phyloP scores from a whole-genome alignment of 1,139 yeast genomes.

The Hyphopichia fennica region DNA sequence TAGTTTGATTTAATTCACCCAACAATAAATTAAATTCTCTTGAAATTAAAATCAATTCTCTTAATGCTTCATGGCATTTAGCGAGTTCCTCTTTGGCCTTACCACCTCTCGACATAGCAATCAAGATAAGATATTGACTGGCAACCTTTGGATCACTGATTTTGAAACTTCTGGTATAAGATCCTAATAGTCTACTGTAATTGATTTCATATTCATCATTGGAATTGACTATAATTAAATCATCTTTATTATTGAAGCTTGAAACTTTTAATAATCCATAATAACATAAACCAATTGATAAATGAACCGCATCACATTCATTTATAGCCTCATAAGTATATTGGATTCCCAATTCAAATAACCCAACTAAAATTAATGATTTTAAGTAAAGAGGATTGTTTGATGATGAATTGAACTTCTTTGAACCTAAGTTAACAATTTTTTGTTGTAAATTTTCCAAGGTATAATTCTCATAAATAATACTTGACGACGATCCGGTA shows the following conservation, averaged over 20 bases:
- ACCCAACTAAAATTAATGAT: constrained; percentile 70
- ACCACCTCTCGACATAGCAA: constrained; percentile 54
- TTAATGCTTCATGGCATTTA: constrained; percentile 74
- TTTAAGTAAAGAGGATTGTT: constrained; percentile 77
- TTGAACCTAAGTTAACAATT: constrained; percentile 70
- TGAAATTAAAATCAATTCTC: constrained; percentile 83
- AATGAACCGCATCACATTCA: constrained; percentile 88
- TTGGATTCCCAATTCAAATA: constrained; percentile 79
- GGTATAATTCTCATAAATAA: constrained; percentile 71
- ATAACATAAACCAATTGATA: constrained; percentile 78
- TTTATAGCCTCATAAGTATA: constrained; percentile 60
- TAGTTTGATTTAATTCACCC: constrained; percentile 70
- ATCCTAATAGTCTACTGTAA: constrained; percentile 61
- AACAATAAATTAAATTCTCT: constrained; percentile 78
- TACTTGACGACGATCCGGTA: constrained; percentile 37
- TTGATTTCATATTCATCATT: constrained; percentile 48
- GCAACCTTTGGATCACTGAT: constrained; percentile 88
- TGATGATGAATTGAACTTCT: constrained; percentile 64
- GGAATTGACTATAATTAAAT: constrained; percentile 29
- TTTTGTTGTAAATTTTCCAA: constrained; percentile 73
- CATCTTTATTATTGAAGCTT: constrained; percentile 26
- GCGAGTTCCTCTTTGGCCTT: constrained; percentile 45
- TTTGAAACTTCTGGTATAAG: constrained; percentile 79
- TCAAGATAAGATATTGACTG: constrained; percentile 77
- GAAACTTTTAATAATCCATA: constrained; percentile 68